Evolutionary conservation across 2,329 filamentous ascomycete genomes (phyloP), one percentile per base, ranked within the genome.

Genomic region (Emergomyces orientalis): DNA sequence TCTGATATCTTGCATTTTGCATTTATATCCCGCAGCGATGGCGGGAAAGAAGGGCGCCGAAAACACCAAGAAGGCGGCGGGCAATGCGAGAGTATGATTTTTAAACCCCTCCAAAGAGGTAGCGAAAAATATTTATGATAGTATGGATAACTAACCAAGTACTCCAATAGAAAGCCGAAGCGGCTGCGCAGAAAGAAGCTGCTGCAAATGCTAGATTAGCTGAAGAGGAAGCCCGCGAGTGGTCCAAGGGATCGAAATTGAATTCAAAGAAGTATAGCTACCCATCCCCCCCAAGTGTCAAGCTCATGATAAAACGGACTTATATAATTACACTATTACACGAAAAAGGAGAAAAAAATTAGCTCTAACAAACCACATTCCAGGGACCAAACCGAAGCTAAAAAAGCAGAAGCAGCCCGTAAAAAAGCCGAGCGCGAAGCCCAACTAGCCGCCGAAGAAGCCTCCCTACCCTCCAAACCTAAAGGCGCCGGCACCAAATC

Each of bases 351-450:
- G 45, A 25, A 13, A 30, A 51, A 34, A 32, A 13, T 13, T 19
- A 27, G 2, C 6, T 6, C 57, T 25, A 55, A 45, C 32, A 43
- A 55, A 62, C 51, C 25, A 3, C 49, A 19, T 32, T n/a, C 30
- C 9, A 96, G 92, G 74, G 91, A 95, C 69, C 88, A 88, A 43
- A 91, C 92, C 61, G 89, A 88, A 59, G 87, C 86, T 59, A 96
- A 93, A 78, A 91, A 89, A 69, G 88, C 88, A 62, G 90, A 95
- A 72, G 84, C 82, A 62, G 89, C 89, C 2, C 86, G 88, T 63
- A 96, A 96, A 78, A 97, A 96, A 78, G 93, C 92, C 60, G 94
- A 97, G 74, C 88, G 88, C 59, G 92, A 95, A 1, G 90, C 92
- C 13, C 79, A 92, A 30, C 78, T 91, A 45, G 87, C 86, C 63